Evolutionary conservation across 2,329 filamentous ascomycete genomes (phyloP), one percentile per base, ranked within the genome.

Genomic region (Botrytis squamosa): DNA sequence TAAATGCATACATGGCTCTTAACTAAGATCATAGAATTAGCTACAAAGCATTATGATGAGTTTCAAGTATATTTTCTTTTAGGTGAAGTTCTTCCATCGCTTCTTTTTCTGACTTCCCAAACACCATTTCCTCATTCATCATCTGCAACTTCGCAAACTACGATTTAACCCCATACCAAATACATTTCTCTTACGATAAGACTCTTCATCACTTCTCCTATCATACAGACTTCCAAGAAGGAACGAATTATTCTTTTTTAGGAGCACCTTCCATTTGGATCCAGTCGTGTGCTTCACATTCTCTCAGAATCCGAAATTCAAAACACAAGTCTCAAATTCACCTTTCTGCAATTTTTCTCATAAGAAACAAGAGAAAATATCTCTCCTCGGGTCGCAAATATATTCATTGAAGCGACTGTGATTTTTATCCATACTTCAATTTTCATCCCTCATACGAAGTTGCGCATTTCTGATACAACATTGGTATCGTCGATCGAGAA

Each of bases 201-300:
- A 49, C 4, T 25, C 20, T n/a, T 8, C 7, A 1, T 16, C 6
- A 9, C 0, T 42, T 29, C 1, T 29, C 2, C 6, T 0, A 68
- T 14, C 2, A 4, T 25, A 25, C 16, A 25, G 6, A 29, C 7
- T 1, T n/a, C 25, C 25, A 5, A 57, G 40, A 9, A 5, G 29
- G 49, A 57, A 57, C 2, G 38, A 33, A 1, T 1, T 8, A 69
- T 42, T 12, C 29, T 33, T 33, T 18, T 42, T 68, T n/a, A 1
- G 18, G 36, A 33, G 66, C 10, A 29, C 16, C 66, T 69, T 69
- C 66, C 38, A 33, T 33, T 69, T 69, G 0, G 16, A 57, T 22
- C 10, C 25, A 57, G 36, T 42, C 36, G 18, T 10, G 33, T 6
- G 20, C 42, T 49, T 66, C 20, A 44, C 9, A 57, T 25, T 14